These are phyloP conservation scores for Phymatotrichopsis omnivora DNA, from an alignment of 2,329 filamentous ascomycete species.

Conservation along the genomic window DNA sequence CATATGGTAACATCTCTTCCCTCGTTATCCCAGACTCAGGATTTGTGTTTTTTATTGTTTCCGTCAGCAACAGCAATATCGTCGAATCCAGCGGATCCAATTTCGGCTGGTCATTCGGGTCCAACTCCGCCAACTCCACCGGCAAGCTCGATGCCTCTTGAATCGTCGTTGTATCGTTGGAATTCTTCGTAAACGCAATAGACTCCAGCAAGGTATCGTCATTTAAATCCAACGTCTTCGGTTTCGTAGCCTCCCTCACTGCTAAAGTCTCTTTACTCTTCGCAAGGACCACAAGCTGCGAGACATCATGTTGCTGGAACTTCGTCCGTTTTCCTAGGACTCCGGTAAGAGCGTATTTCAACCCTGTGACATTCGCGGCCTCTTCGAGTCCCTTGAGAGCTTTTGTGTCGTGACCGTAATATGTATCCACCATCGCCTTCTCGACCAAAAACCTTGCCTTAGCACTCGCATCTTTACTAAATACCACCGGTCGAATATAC, in stretches of 20 bases:
- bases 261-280: constrained; percentile 49
- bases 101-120: constrained; percentile 71
- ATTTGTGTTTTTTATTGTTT: constrained; percentile 82
- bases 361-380: constrained; percentile 56
- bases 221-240: constrained; percentile 67
- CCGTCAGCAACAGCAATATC: constrained; percentile 66
- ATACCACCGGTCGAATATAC: constrained; percentile 36
- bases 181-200: constrained; percentile 60
- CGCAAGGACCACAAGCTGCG: constrained; percentile 83
- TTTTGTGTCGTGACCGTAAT: constrained; percentile 69
- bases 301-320: constrained; percentile 68
- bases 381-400: constrained; percentile 60
- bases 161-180: constrained; percentile 7
- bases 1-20: constrained; percentile 90
- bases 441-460: constrained; percentile 68
- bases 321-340: constrained; percentile 75
- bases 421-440: constrained; percentile 68
- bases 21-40: constrained; percentile 75
- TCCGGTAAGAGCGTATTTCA: constrained; percentile 75
- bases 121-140: constrained; percentile 48
- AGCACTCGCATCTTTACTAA: too few relatives aligned
- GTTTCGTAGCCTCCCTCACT: constrained; percentile 38
- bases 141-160: constrained; percentile 48
- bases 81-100: constrained; percentile 78
- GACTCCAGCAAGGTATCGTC: constrained; percentile 87